Evolutionary conservation across 495 filamentous ascomycete genomes (phyloP).

Genomic region (Penicillium argentinense): DNA sequence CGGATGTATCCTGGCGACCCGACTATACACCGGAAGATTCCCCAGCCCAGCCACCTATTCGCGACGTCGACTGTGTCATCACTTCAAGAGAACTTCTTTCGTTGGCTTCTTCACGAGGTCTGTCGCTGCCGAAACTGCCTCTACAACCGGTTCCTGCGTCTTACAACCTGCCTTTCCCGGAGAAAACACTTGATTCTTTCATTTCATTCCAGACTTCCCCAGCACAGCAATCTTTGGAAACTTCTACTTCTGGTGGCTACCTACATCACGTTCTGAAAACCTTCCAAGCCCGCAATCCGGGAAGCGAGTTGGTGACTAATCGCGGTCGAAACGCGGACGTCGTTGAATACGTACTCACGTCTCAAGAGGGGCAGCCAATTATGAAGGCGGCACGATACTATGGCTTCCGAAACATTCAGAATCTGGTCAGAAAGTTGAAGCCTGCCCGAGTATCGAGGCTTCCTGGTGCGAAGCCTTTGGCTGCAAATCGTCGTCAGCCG

Average conservation of each 20-base stretch:
- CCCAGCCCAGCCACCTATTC: conserved; percentile 51
- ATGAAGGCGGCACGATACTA: conserved; percentile 89
- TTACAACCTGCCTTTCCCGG: conserved; percentile 59
- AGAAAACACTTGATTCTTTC: conserved; percentile 65
- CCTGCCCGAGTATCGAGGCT: conserved; percentile 72
- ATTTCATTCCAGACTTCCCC: conserved; percentile 51
- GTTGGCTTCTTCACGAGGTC: conserved; percentile 73
- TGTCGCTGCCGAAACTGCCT: conserved; percentile 70
- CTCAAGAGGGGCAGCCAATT: conserved; percentile 52
- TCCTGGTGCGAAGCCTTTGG: conserved; percentile 61
- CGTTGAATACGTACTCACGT: conserved; percentile 70
- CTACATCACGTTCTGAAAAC: conserved; percentile 75
- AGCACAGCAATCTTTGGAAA: conserved; percentile 31
- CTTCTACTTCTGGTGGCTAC: conserved; percentile 87
- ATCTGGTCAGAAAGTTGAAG: conserved; percentile 86
- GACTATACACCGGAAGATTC: conserved; percentile 16
- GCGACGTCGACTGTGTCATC: conserved; percentile 97
- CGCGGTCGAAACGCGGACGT: conserved; percentile 89
- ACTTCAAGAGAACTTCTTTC: conserved; percentile 90
- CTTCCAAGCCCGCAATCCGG: conserved; percentile 66
- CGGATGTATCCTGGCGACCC: conserved; percentile 68
- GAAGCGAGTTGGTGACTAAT: conserved; percentile 62
- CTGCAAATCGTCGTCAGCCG: conserved; percentile 43
- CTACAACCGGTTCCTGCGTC: conserved; percentile 45
- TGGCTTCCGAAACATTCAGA: conserved; percentile 97